Conservation (phyloP, 139 green algal genomes). For the Micractinium conductrix region DNA sequence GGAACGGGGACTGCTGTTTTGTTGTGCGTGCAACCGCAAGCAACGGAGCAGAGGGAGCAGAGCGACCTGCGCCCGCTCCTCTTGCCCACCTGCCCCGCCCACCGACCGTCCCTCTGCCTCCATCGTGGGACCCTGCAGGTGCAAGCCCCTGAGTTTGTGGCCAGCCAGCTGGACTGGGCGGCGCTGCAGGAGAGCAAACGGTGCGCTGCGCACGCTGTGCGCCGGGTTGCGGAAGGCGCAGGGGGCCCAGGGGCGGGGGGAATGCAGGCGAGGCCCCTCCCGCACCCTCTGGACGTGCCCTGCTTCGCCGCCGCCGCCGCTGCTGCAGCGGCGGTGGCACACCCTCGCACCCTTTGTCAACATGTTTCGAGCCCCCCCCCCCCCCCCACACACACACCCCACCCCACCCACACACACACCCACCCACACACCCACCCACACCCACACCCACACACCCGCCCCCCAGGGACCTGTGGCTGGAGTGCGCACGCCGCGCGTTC, state of each 20-base stretch:
- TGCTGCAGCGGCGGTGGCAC: too few relatives aligned
- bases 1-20: background rate
- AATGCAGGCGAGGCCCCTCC: background rate
- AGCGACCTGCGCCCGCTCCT: too few relatives aligned
- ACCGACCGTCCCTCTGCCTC: too few relatives aligned
- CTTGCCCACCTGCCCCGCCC: too few relatives aligned
- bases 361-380: background rate
- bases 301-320: background rate
- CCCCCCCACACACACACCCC: background rate
- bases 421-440: background rate
- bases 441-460: background rate
- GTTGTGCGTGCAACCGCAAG: background rate
- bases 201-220: background rate
- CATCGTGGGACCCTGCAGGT: conserved; percentile 27
- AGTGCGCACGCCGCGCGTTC: conserved; percentile 71
- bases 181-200: conserved; percentile 47
- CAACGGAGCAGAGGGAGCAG: background rate
- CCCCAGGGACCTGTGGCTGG: conserved; percentile 78
- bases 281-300: background rate
- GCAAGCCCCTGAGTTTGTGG: conserved; percentile 50
- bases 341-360: too few relatives aligned
- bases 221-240: too few relatives aligned
- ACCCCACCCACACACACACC: background rate
- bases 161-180: conserved; percentile 65
- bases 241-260: too few relatives aligned